Conservation (phyloP, 2,329 filamentous ascomycete genomes). For the Aspergillus thermomutatus region DNA sequence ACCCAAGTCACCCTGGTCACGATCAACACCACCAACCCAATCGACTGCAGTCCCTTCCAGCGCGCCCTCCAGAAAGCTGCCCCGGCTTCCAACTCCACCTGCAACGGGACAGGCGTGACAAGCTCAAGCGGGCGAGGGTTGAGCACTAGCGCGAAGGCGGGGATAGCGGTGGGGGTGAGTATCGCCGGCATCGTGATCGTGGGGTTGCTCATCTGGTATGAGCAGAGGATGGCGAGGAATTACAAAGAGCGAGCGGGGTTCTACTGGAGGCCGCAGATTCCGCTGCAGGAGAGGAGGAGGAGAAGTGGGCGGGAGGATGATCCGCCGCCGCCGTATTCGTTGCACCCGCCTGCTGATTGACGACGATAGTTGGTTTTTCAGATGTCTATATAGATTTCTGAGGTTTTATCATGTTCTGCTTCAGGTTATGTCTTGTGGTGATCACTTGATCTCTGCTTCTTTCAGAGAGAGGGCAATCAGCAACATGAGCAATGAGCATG, state of each 20-base stretch:
- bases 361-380: too few species aligned
- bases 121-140: neutral
- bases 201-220: neutral
- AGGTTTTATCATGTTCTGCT: neutral
- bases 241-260: neutral
- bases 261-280: neutral
- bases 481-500: too few species aligned
- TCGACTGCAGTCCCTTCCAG: neutral
- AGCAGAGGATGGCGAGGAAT: neutral
- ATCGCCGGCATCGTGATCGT: neutral
- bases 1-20: neutral
- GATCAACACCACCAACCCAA: neutral
- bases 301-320: neutral
- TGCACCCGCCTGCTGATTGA: neutral
- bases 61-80: neutral
- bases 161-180: neutral
- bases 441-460: too few species aligned
- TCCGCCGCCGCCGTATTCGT: neutral
- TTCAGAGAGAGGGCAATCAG: too few species aligned
- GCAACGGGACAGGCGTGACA: neutral
- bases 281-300: neutral
- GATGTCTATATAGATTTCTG: neutral
- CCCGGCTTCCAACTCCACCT: neutral
- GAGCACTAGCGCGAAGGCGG: neutral
- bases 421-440: too few species aligned